Conservation (phyloP, 1,284 basidiomycete species). For the Naganishia cerealis region DNA sequence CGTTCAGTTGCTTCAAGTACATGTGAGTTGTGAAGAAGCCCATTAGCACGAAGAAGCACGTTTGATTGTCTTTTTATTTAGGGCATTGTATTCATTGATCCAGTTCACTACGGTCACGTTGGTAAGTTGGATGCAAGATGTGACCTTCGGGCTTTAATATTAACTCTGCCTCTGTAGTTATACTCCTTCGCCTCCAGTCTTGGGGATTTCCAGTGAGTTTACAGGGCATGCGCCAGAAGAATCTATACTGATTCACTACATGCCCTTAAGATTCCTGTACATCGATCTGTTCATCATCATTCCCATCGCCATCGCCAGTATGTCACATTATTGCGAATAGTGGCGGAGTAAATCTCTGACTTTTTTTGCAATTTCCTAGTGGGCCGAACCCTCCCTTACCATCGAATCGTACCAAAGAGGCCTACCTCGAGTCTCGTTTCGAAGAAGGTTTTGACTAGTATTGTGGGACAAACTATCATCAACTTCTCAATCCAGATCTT, state of each 20-base stretch:
- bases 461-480: constrained; percentile 88
- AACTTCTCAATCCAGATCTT: constrained; percentile 81
- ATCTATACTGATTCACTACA: neutral
- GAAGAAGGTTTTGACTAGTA: constrained; percentile 89
- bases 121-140: constrained; percentile 31
- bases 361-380: constrained; percentile 58
- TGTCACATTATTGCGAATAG: neutral
- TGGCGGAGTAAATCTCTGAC: neutral
- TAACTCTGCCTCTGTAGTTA: constrained; percentile 52
- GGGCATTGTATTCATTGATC: constrained; percentile 57
- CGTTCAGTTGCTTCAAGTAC: constrained; percentile 99
- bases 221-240: neutral
- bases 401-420: constrained; percentile 79
- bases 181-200: constrained; percentile 96
- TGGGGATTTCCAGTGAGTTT: constrained; percentile 84
- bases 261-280: constrained; percentile 65
- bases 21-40: constrained; percentile 64
- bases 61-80: constrained; percentile 17
- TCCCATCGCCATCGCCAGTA: constrained; percentile 64
- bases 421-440: constrained; percentile 96
- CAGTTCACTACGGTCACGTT: constrained; percentile 73
- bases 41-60: neutral
- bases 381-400: constrained; percentile 89
- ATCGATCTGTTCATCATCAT: constrained; percentile 98
- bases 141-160: neutral